Conservation (phyloP, 164 flowering plant genomes). For the Vitis rupestris region DNA sequence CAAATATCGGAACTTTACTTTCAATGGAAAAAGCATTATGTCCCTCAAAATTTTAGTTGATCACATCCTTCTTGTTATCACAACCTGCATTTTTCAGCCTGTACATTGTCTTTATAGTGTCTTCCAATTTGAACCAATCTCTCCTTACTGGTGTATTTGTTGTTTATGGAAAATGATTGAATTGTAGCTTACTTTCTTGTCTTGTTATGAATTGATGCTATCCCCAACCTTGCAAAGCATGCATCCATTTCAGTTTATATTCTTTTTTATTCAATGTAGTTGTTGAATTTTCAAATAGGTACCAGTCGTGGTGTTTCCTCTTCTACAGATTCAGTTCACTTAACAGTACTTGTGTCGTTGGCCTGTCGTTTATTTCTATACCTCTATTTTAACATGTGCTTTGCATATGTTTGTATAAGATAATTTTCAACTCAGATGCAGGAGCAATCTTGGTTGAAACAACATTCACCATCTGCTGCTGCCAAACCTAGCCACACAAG, state of each 20-base stretch:
- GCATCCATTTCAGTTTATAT: neutral
- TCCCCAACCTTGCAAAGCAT: neutral
- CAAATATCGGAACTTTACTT: neutral
- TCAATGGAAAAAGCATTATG: too few species aligned
- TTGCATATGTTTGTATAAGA: neutral
- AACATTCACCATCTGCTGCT: constrained; percentile 11
- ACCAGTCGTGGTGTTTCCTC: neutral
- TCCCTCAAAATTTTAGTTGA: neutral
- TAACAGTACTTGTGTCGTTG: neutral
- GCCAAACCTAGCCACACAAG: constrained; percentile 5
- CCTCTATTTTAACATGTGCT: neutral
- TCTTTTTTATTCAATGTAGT: neutral
- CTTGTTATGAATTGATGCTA: neutral
- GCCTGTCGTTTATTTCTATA: neutral
- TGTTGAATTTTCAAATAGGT: neutral
- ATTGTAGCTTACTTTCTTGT: too few species aligned
- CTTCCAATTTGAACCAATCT: neutral
- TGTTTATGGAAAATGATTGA: too few species aligned
- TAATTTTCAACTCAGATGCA: constrained; percentile 13
- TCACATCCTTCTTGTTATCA: neutral
- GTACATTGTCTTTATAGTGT: neutral
- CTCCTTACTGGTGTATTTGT: neutral
- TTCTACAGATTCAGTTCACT: neutral
- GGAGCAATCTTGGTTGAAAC: constrained; percentile 28
- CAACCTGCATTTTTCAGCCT: neutral